Evolutionary conservation across 164 flowering plant genomes (phyloP).

Genomic region (Stephania yunnanensis): DNA sequence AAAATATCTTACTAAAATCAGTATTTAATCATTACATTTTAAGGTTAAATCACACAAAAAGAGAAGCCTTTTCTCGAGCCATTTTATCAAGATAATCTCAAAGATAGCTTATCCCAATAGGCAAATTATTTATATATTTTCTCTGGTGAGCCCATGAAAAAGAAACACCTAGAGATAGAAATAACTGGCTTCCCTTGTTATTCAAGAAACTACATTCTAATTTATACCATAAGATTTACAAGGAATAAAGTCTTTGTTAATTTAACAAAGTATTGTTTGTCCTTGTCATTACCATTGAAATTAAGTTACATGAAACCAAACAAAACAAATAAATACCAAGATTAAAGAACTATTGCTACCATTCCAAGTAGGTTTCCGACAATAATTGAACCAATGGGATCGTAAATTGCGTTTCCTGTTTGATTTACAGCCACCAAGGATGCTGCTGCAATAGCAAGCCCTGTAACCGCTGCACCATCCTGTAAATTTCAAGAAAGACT

Average conservation of each 20-base stretch:
- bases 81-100: too few species aligned
- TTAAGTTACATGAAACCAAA: neutral
- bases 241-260: neutral
- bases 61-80: neutral
- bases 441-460: constrained; percentile 82
- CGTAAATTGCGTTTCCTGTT: constrained; percentile 94
- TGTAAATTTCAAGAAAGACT: constrained; percentile 24
- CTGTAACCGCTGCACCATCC: constrained; percentile 99
- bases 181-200: neutral
- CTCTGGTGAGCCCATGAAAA: too few species aligned
- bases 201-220: too few species aligned
- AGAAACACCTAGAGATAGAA: neutral
- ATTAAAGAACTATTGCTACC: constrained; percentile 35
- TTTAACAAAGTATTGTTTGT: neutral
- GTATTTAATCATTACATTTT: too few species aligned
- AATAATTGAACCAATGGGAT: constrained; percentile 86
- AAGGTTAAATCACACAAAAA: neutral
- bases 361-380: constrained; percentile 95
- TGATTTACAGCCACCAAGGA: constrained; percentile 81
- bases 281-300: neutral
- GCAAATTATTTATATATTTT: too few species aligned
- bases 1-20: constrained; percentile 6
- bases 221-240: too few species aligned
- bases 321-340: neutral
- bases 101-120: too few species aligned